A percentile compares a stretch with the other conserved stretches of the same genome.
These are phyloP conservation scores for Ramaria rubella DNA, from an alignment of 768 basidiomycete genomes.

Conservation along the genomic window DNA sequence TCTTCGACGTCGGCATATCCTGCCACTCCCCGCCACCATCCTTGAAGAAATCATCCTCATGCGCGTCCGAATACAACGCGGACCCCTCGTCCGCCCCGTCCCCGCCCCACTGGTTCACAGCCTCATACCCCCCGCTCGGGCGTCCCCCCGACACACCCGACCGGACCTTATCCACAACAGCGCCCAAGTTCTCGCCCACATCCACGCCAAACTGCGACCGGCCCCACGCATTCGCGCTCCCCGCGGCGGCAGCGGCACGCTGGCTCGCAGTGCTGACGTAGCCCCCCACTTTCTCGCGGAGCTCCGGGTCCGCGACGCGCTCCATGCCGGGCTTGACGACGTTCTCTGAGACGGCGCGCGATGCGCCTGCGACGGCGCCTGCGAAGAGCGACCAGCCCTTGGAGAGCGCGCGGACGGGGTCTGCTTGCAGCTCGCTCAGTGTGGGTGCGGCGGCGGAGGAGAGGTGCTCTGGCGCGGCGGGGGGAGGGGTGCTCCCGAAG, in stretches of 20 bases:
- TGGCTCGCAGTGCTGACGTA: slow-evolving; percentile 67
- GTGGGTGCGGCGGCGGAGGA: slow-evolving; percentile 79
- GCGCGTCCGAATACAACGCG: slow-evolving; percentile 50
- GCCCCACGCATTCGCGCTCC: slow-evolving; percentile 69
- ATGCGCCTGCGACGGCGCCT: slow-evolving; percentile 73
- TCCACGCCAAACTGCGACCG: slow-evolving; percentile 78
- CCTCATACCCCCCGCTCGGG: slow-evolving; percentile 33
- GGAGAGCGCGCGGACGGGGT: slow-evolving; percentile 75
- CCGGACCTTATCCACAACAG: slow-evolving; percentile 58
- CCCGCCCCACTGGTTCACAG: slow-evolving; percentile 25
- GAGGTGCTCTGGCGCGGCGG: slow-evolving; percentile 35
- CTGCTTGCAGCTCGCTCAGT: slow-evolving; percentile 75
- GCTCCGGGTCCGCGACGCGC: slow-evolving; percentile 69
- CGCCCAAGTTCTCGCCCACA: slow-evolving; percentile 70
- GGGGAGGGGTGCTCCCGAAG: slow-evolving; percentile 81
- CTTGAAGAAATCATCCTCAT: slow-evolving; percentile 53
- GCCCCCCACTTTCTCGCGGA: slow-evolving; percentile 67
- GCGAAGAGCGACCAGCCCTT: slow-evolving; percentile 98
- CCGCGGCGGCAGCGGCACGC: slow-evolving; percentile 54
- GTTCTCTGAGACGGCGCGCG: slow-evolving; percentile 71
- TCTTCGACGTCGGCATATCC: slow-evolving; percentile 15
- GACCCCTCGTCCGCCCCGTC: slow-evolving; percentile 48
- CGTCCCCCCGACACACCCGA: slow-evolving; percentile 54
- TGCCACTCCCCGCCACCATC: slow-evolving; percentile 30
- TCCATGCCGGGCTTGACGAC: slow-evolving; percentile 89